Conservation (phyloP, 2,329 filamentous ascomycete genomes). For the Apiospora phragmitis region DNA sequence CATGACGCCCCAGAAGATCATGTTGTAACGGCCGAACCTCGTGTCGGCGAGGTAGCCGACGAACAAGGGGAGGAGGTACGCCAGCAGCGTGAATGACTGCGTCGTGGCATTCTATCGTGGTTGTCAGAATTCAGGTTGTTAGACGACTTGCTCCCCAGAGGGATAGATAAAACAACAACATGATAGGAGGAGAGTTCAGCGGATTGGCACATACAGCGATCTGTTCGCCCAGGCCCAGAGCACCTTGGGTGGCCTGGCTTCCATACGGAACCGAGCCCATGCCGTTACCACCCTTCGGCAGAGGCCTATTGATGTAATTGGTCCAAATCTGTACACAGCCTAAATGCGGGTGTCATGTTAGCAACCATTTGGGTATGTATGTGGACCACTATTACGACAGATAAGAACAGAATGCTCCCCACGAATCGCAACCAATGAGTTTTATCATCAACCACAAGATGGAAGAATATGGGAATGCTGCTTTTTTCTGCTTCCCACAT, state of each 20-base stretch:
- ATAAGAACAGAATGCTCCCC: no score
- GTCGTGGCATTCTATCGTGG: constrained; percentile 42
- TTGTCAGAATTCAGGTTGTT: not conserved
- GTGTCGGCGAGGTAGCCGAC: constrained; percentile 65
- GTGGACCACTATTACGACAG: constrained; percentile 33
- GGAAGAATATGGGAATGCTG: not conserved
- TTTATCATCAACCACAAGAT: not conserved
- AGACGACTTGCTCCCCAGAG: not conserved
- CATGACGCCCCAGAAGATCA: constrained; percentile 69
- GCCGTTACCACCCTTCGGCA: constrained; percentile 54
- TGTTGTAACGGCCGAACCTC: constrained; percentile 68
- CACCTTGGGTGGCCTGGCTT: constrained; percentile 53
- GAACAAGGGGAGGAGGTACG: constrained; percentile 57
- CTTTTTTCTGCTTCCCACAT: no score
- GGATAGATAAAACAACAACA: not conserved
- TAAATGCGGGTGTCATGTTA: not conserved
- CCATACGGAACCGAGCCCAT: constrained; percentile 42
- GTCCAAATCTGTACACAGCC: constrained; percentile 26
- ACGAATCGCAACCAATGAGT: no score
- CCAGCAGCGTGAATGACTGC: constrained; percentile 57
- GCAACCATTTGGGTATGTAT: no score
- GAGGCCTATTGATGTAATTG: constrained; percentile 62
- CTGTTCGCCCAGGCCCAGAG: constrained; percentile 56
- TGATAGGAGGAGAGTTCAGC: not conserved
- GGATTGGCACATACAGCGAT: constrained; percentile 31